Evolutionary conservation across 352 stramenopile species (phyloP), one percentile per base, ranked within the genome.

Genomic region (Phytophthora quininea): DNA sequence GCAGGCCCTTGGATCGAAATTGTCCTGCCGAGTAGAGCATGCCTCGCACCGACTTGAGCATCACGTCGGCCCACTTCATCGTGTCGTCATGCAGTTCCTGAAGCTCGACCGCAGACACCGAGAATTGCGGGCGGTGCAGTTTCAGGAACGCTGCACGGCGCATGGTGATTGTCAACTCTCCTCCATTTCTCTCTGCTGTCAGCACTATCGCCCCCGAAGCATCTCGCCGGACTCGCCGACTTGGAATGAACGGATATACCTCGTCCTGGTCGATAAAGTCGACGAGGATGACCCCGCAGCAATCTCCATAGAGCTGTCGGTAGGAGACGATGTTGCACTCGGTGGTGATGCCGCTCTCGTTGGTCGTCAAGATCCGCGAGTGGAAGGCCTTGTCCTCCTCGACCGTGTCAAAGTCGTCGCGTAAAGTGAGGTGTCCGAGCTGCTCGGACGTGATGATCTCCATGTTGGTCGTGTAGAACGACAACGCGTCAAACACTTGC

Each of bases 401-500:
- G 45, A 58, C 9, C 8, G 45, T 46, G 31, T 69, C 68, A 27
- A 76, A 71, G 54, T 71, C 58, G 11, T 79, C 71, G 3, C 71
- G 46, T 12, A 79, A 54, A 10, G 67, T 74, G 24, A 71, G 52
- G 27, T 64, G 59, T 2, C 71, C 71, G 8, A 76, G 45, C 38
- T 40, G 11, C 47, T 79, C 71, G 1, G 67, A 73, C n/a, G 72
- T 63, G 50, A 45, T 69, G 67, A 79, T 76, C 49, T 79, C 67
- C 43, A 76, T 75, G 38, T 79, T 76, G 49, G 40, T 42, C 29
- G 60, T 31, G 35, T 63, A 73, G 19, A 68, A 75, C 38, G 37
- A 15, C 3, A 79, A 55, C 10, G 54, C 55, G 24, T 79, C 64
- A 19, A 63, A 76, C 24, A 79, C 71, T 29, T 71, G 58, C 19